Percentiles rank a stretch among this genome's conserved stretches.
These are phyloP conservation scores for Heterobasidion annosum DNA, from an alignment of 1,284 basidiomycete genomes.

Conservation along the genomic window DNA sequence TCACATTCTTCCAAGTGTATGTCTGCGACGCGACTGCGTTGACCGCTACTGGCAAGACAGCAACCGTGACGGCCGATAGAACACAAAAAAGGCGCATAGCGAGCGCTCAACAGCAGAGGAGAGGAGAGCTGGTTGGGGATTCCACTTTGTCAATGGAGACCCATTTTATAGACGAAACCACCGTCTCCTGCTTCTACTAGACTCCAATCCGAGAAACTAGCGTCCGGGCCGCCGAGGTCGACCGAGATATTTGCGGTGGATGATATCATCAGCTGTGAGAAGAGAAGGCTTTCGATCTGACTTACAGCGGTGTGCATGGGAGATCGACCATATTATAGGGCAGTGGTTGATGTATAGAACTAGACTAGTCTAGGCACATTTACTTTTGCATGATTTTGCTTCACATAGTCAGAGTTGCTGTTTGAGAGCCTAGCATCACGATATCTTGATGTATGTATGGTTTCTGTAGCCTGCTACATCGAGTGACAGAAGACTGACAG, in stretches of 20 bases:
- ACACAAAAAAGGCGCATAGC: neutral
- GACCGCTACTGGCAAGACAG: slow-evolving; percentile 9
- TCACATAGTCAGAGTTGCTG: too few species aligned
- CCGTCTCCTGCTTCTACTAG: too few species aligned
- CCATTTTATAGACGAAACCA: neutral
- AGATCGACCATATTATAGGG: too few species aligned
- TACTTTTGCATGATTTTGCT: too few species aligned
- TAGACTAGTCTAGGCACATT: too few species aligned
- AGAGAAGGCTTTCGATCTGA: neutral
- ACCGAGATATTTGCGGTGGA: neutral
- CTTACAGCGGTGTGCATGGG: too few species aligned
- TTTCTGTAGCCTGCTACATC: neutral
- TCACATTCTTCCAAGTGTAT: slow-evolving; percentile 59
- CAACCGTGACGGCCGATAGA: neutral
- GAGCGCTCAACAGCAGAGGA: neutral
- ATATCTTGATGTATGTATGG: neutral
- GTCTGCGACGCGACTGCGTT: slow-evolving; percentile 34
- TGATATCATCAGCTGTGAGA: neutral
- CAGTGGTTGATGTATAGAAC: too few species aligned
- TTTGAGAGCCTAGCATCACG: neutral
- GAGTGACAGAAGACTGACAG: neutral
- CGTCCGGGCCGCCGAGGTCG: neutral
- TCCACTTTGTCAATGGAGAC: neutral
- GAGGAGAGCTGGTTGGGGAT: neutral
- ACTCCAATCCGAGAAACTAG: neutral